These are phyloP conservation scores for Pythium scleroteichum DNA, from an alignment of 352 stramenopile species.

Conservation along the genomic window DNA sequence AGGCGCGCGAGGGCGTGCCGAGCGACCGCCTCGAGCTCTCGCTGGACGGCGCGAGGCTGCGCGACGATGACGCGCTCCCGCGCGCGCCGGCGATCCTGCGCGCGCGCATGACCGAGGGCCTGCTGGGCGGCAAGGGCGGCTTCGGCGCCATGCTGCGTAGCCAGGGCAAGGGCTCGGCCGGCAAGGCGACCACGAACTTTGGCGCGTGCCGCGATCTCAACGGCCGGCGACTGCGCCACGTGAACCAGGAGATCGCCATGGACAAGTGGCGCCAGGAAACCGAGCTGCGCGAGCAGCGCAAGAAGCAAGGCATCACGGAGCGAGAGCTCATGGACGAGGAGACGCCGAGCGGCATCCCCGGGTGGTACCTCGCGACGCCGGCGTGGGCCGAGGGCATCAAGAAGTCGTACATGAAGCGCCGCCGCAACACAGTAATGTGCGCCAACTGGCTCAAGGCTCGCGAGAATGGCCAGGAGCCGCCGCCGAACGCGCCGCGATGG, in stretches of 20 bases:
- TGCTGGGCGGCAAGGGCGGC: conserved; percentile 80
- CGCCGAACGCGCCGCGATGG: conserved; percentile 59
- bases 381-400: conserved; percentile 83
- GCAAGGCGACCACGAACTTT: conserved; percentile 76
- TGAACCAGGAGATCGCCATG: conserved; percentile 88
- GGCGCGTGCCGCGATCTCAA: conserved; percentile 70
- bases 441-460: conserved; percentile 71
- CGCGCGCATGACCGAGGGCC: conserved; percentile 55
- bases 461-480: conserved; percentile 37
- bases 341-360: conserved; percentile 80
- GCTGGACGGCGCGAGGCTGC: conserved; percentile 51
- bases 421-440: conserved; percentile 78
- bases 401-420: conserved; percentile 86
- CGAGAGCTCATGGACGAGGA: conserved; percentile 77
- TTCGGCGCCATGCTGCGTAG: conserved; percentile 87
- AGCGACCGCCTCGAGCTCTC: conserved; percentile 57
- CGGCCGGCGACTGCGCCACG: conserved; percentile 75
- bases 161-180: conserved; percentile 69
- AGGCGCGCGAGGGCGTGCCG: conserved; percentile 49
- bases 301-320: conserved; percentile 55
- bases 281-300: conserved; percentile 44
- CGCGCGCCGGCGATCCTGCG: conserved; percentile 58
- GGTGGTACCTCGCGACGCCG: conserved; percentile 81
- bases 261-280: conserved; percentile 75
- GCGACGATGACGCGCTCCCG: conserved; percentile 45